Percentiles rank a stretch among this genome's conserved stretches.
phyloP scores from a whole-genome alignment of 2,329 filamentous ascomycete species.

The Penicillium sp. region DNA sequence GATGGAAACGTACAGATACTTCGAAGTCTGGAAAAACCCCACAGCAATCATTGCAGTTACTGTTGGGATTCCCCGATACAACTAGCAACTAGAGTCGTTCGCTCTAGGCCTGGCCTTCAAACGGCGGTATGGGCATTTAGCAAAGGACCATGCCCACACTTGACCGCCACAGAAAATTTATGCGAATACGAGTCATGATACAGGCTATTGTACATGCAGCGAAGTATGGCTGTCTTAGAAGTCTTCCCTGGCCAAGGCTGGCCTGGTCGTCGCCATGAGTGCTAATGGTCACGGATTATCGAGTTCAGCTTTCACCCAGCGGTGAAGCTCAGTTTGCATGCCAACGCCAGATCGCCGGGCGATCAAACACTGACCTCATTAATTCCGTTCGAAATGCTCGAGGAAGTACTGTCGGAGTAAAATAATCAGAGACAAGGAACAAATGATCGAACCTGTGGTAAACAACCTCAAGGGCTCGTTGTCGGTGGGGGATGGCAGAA shows the following conservation, averaged over 20 bases:
- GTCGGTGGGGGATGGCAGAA: slow-evolving; percentile 14
- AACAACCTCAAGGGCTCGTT: background rate
- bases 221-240: slow-evolving; percentile 3
- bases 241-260: slow-evolving; percentile 4
- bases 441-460: background rate
- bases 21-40: background rate
- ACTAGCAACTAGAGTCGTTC: background rate
- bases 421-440: background rate
- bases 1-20: background rate
- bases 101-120: background rate
- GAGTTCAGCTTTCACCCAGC: slow-evolving; percentile 3
- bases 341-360: background rate
- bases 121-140: slow-evolving; percentile 1
- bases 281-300: background rate
- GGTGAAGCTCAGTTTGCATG: slow-evolving; percentile 16
- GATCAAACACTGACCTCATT: no score
- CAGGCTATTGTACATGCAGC: slow-evolving; percentile 2
- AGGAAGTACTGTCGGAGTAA: background rate
- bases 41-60: slow-evolving; percentile 7
- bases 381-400: no score
- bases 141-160: background rate
- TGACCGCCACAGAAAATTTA: slow-evolving; percentile 3
- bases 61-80: background rate
- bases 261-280: background rate
- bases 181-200: slow-evolving; percentile 8